Conservation (phyloP, 495 filamentous ascomycete genomes). For the Hypoxylon subgilvum region DNA sequence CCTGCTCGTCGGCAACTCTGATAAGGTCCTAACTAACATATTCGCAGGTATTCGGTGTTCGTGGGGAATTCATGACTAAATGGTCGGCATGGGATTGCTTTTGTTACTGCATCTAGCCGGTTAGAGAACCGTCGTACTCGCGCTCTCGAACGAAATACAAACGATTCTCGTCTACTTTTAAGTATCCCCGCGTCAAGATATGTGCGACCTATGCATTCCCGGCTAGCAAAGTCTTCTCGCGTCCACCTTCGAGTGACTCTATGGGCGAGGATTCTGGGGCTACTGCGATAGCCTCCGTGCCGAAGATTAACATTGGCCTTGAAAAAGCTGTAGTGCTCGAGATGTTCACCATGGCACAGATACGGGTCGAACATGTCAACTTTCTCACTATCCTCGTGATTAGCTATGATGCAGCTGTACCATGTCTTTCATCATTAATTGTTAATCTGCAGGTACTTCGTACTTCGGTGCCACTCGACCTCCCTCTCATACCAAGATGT, state of each 20-base stretch:
- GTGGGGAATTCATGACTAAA: conserved; percentile 39
- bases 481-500: too few species aligned
- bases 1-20: not conserved
- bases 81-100: conserved; percentile 45
- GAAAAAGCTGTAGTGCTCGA: conserved; percentile 86
- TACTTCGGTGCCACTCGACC: too few species aligned
- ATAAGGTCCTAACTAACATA: conserved; percentile 13
- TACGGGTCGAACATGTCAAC: conserved; percentile 81
- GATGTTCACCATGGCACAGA: conserved; percentile 84
- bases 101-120: conserved; percentile 45
- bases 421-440: not conserved
- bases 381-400: conserved; percentile 2
- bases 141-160: conserved; percentile 42
- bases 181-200: conserved; percentile 7
- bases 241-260: conserved; percentile 51
- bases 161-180: conserved; percentile 39
- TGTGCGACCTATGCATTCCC: conserved; percentile 32
- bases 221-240: conserved; percentile 58
- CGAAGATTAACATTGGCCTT: conserved; percentile 67
- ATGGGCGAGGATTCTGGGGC: conserved; percentile 60
- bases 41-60: conserved; percentile 33
- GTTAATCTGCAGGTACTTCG: not conserved
- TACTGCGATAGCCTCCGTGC: conserved; percentile 61
- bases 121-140: conserved; percentile 37
- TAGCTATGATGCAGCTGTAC: not conserved